phyloP scores from a whole-genome alignment of 2,329 filamentous ascomycete genomes.

The Macrophomina phaseolina region DNA sequence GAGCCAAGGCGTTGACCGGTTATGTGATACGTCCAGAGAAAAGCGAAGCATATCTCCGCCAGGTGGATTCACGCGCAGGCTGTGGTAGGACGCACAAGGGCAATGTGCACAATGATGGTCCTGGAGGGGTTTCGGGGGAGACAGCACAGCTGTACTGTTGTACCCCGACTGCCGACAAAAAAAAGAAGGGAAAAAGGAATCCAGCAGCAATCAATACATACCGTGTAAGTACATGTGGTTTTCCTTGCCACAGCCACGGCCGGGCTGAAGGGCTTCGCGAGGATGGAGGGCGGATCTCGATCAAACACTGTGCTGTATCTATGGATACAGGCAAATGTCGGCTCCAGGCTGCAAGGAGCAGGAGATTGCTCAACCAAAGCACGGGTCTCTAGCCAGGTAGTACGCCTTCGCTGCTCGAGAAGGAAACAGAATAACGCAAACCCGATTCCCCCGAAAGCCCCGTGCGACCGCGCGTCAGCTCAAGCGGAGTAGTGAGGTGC shows the following conservation, averaged over 20 bases:
- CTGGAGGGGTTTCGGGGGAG: slow-evolving; percentile 5
- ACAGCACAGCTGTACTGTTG: slow-evolving; percentile 15
- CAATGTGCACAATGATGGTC: background rate
- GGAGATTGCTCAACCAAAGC: slow-evolving; percentile 12
- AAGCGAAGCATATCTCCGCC: background rate
- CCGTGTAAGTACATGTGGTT: background rate
- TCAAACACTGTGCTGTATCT: slow-evolving; percentile 20
- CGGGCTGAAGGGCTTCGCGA: slow-evolving; percentile 7
- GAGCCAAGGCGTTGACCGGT: background rate
- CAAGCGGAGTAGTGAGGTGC: slow-evolving; percentile 4
- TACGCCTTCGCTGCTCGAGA: background rate
- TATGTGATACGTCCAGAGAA: background rate
- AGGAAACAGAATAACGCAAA: slow-evolving; percentile 1
- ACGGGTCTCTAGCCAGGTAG: background rate
- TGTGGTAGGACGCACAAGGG: slow-evolving; percentile 9
- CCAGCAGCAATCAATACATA: slow-evolving; percentile 18
- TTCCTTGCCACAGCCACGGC: slow-evolving; percentile 20
- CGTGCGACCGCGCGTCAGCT: slow-evolving; percentile 1
- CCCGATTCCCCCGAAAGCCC: slow-evolving; percentile 8
- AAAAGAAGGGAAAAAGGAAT: background rate
- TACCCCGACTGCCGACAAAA: background rate
- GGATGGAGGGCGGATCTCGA: slow-evolving; percentile 20
- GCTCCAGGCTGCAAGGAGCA: slow-evolving; percentile 22
- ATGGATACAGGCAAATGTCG: slow-evolving; percentile 12
- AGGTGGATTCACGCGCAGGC: background rate